Conservation (phyloP, 1,139 yeast species). For the Lodderomyces jiufengensis region DNA sequence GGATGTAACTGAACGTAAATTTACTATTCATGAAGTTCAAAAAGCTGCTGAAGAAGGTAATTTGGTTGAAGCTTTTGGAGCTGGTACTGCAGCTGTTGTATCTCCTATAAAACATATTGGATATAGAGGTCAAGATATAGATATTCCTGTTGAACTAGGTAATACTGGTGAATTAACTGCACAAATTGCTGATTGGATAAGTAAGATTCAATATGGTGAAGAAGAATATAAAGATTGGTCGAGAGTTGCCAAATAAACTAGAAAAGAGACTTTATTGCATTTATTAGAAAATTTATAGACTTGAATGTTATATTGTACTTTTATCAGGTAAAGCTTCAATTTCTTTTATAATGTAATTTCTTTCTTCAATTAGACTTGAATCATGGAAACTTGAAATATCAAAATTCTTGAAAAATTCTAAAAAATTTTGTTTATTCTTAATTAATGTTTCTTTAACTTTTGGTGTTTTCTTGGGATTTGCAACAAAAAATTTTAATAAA, state of each 20-base stretch:
- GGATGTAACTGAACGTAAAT: slow-evolving; percentile 77
- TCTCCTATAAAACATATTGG: slow-evolving; percentile 89
- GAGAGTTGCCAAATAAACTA: slow-evolving; percentile 34
- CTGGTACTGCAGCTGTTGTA: slow-evolving; percentile 97
- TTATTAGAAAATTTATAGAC: too few relatives aligned
- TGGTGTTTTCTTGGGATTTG: slow-evolving; percentile 87
- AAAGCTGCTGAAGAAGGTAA: slow-evolving; percentile 76
- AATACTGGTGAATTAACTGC: slow-evolving; percentile 82
- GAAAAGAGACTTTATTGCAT: neutral
- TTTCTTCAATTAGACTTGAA: slow-evolving; percentile 69
- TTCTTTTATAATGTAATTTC: slow-evolving; percentile 72
- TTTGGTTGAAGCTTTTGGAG: slow-evolving; percentile 91
- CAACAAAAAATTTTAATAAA: slow-evolving; percentile 88
- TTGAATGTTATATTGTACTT: too few relatives aligned
- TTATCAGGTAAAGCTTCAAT: slow-evolving; percentile 63
- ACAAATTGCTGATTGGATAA: slow-evolving; percentile 79
- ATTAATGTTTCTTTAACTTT: slow-evolving; percentile 75
- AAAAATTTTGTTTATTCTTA: slow-evolving; percentile 75
- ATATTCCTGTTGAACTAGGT: slow-evolving; percentile 76
- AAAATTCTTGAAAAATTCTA: slow-evolving; percentile 66
- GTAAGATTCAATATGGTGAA: slow-evolving; percentile 84
- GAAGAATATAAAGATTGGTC: slow-evolving; percentile 65
- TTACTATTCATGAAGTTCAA: slow-evolving; percentile 73
- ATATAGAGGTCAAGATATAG: slow-evolving; percentile 66
- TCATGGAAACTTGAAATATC: slow-evolving; percentile 65